Conservation (phyloP, 2,329 filamentous ascomycete genomes). For the Aspergillus transmontanensis region DNA sequence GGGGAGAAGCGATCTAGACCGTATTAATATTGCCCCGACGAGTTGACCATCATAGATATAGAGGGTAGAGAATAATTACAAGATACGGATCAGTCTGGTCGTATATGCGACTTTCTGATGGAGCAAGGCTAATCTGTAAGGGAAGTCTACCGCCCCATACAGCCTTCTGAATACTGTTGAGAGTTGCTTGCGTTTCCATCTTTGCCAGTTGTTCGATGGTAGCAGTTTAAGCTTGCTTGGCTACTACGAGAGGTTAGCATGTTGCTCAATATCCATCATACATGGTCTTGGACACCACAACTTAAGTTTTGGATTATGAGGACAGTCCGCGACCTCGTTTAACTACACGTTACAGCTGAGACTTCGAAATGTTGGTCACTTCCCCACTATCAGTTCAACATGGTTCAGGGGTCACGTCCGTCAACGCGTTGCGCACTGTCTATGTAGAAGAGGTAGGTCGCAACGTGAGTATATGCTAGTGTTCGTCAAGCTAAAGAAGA, state of each 20-base stretch:
- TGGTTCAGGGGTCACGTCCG: not conserved
- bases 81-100: conserved; percentile 64
- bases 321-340: not conserved
- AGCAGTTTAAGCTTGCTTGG: not conserved
- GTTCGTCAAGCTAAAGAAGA: not conserved
- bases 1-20: conserved; percentile 60
- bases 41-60: not conserved
- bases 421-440: not conserved
- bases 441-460: not conserved
- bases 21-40: not conserved
- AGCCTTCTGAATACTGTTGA: conserved; percentile 43
- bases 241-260: conserved; percentile 1
- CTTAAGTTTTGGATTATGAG: not conserved
- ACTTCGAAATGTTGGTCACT: not conserved
- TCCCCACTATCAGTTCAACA: conserved; percentile 7
- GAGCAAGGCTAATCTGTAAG: conserved; percentile 61
- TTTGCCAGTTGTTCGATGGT: not conserved
- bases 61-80: conserved; percentile 41
- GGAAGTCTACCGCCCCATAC: conserved; percentile 64
- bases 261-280: not conserved
- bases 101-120: conserved; percentile 62
- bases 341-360: conserved; percentile 5
- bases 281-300: not conserved
- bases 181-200: conserved; percentile 31
- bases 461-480: not conserved